These are phyloP conservation scores for Monosporascus sp. DNA, from an alignment of 2,329 filamentous ascomycete species.

Conservation along the genomic window DNA sequence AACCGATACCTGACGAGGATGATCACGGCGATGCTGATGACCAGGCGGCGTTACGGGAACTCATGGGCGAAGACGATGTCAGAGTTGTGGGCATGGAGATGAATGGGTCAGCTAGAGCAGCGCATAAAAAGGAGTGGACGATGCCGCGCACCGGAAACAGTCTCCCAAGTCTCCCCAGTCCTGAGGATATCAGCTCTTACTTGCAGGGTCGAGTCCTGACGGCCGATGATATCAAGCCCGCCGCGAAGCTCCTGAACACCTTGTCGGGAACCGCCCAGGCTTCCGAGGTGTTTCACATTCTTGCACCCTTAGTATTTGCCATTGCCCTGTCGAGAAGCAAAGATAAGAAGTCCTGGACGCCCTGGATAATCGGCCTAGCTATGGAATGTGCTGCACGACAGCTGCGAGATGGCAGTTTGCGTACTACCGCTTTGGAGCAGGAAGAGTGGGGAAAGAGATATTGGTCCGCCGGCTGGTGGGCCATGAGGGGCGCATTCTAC, in stretches of 20 bases:
- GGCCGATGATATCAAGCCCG: conserved; percentile 93
- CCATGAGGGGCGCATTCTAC: conserved; percentile 94
- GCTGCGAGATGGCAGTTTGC: conserved; percentile 65
- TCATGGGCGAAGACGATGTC: conserved; percentile 31
- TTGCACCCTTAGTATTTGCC: conserved; percentile 84
- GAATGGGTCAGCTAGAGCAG: conserved; percentile 44
- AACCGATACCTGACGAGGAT: conserved; percentile 60
- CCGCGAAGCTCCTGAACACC: conserved; percentile 77
- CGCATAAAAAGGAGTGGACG: conserved; percentile 61
- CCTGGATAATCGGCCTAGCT: conserved; percentile 81
- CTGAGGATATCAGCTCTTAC: conserved; percentile 79
- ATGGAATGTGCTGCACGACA: conserved; percentile 89
- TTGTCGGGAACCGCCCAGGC: conserved; percentile 68
- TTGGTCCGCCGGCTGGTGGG: conserved; percentile 93
- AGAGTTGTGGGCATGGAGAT: conserved; percentile 25
- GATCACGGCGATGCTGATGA: conserved; percentile 36
- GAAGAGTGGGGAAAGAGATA: conserved; percentile 85
- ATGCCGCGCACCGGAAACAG: conserved; percentile 94
- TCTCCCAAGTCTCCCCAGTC: conserved; percentile 75
- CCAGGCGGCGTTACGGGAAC: conserved; percentile 31
- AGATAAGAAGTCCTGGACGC: conserved; percentile 78
- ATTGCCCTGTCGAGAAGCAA: conserved; percentile 68
- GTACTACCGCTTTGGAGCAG: conserved; percentile 80
- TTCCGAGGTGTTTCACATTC: conserved; percentile 86
- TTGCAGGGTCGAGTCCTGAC: conserved; percentile 86